These are phyloP conservation scores for Coemansia sp. DNA, from an alignment of 192 early-diverging fungal genomes.

Conservation along the genomic window DNA sequence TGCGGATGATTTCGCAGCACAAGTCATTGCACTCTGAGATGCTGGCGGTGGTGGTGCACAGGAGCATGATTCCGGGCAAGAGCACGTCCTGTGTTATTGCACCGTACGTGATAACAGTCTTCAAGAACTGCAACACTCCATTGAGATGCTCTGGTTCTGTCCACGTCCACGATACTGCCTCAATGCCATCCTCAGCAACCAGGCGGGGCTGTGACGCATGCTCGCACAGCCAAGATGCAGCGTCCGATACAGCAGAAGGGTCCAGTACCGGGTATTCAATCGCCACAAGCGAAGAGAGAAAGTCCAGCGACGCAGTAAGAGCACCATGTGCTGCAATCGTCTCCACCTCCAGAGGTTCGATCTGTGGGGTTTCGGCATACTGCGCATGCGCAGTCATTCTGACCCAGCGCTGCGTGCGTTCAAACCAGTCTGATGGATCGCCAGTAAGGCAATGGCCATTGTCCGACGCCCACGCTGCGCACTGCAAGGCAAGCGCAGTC, in stretches of 20 bases:
- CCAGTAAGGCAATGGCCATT: constrained; percentile 19
- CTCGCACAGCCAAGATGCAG: constrained; percentile 14
- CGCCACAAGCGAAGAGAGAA: constrained; percentile 29
- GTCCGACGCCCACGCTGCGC: constrained; percentile 35
- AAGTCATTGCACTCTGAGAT: constrained; percentile 28
- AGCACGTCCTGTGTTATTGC: constrained; percentile 36
- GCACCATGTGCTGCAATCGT: constrained; percentile 6
- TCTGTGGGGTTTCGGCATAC: constrained; percentile 22
- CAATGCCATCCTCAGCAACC: constrained; percentile 9
- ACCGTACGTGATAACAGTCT: constrained; percentile 48
- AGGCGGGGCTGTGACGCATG: constrained; percentile 22
- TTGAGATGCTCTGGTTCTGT: constrained; percentile 29
- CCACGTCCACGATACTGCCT: constrained; percentile 45
- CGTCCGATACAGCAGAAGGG: constrained; percentile 11
- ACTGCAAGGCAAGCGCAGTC: constrained; percentile 24
- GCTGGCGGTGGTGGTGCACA: constrained; percentile 38
- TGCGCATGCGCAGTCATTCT: constrained; percentile 19
- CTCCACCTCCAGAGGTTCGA: constrained; percentile 8
- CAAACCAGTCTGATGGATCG: constrained; percentile 26
- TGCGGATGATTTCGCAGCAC: constrained; percentile 43
- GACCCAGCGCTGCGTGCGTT: constrained; percentile 24
- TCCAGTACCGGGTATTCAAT: constrained; percentile 46
- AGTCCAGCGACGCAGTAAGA: constrained; percentile 31
- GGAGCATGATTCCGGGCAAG: constrained; percentile 23
- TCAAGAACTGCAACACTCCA: constrained; percentile 36